These are phyloP conservation scores for Sphagnum magellanicum DNA, from an alignment of 228 moss, liverwort and hornwort species.

Conservation along the genomic window DNA sequence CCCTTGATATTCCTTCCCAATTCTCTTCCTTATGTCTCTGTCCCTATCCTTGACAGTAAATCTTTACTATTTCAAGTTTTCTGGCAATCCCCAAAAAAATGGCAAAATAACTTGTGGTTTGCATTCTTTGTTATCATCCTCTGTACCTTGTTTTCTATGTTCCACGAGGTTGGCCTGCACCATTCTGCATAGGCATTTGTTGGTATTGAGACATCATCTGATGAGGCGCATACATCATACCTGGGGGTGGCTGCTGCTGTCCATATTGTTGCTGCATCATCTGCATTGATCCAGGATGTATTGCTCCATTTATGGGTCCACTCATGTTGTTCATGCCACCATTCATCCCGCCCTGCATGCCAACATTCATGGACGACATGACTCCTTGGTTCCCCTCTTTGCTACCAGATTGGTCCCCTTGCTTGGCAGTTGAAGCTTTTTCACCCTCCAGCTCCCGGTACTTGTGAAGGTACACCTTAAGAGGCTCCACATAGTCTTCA, in stretches of 20 bases:
- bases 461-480: slow-evolving; percentile 86
- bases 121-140: background rate
- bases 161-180: slow-evolving; percentile 56
- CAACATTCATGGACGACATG: slow-evolving; percentile 42
- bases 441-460: slow-evolving; percentile 89
- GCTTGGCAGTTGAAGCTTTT: slow-evolving; percentile 88
- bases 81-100: background rate
- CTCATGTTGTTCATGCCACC: slow-evolving; percentile 45
- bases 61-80: background rate
- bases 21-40: background rate
- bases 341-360: slow-evolving; percentile 45
- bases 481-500: slow-evolving; percentile 83
- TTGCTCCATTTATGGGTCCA: slow-evolving; percentile 38
- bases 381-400: slow-evolving; percentile 65
- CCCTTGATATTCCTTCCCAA: slow-evolving; percentile 1
- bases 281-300: slow-evolving; percentile 65
- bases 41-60: slow-evolving; percentile 1
- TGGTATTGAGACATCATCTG: slow-evolving; percentile 75
- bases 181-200: slow-evolving; percentile 73
- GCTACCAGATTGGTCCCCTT: slow-evolving; percentile 62
- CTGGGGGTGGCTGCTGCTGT: slow-evolving; percentile 63
- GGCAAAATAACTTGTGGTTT: background rate
- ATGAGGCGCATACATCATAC: slow-evolving; percentile 70
- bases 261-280: slow-evolving; percentile 70
- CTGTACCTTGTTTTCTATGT: slow-evolving; percentile 17